A percentile compares a stretch with the other conserved stretches of the same genome.
Evolutionary conservation across 2,329 filamentous ascomycete species (phyloP).

Genomic region (Xenosphaeropsis pyriputrescens): DNA sequence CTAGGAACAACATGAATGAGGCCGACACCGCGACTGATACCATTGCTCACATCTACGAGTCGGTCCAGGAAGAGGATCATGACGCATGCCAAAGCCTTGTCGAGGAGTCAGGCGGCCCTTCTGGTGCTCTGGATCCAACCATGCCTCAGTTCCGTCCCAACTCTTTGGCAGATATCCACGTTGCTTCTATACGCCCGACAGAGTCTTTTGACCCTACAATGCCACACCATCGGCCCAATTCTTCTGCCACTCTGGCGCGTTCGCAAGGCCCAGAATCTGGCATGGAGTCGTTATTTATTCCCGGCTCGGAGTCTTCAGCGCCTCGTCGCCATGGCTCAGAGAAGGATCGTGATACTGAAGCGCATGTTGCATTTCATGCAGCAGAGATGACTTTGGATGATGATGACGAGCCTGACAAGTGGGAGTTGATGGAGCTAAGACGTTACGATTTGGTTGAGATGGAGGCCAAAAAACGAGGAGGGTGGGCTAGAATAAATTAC

Average conservation of each 20-base stretch:
- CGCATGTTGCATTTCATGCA: neutral
- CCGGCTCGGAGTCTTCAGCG: neutral
- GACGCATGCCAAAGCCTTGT: neutral
- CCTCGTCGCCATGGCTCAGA: neutral
- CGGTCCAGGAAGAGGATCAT: no score
- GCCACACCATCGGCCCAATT: constrained; percentile 10
- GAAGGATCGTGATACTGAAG: constrained; percentile 1
- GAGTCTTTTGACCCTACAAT: constrained; percentile 1
- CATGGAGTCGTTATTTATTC: neutral
- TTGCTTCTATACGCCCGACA: neutral
- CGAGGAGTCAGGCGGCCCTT: constrained; percentile 1
- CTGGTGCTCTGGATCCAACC: constrained; percentile 35
- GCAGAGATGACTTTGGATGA: neutral
- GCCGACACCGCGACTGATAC: neutral
- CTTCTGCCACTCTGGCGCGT: neutral
- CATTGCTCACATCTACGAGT: no score
- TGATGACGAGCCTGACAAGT: neutral
- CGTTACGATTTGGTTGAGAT: constrained; percentile 4
- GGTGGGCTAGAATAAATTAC: constrained; percentile 63
- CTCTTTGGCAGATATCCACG: constrained; percentile 12
- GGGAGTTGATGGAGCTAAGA: constrained; percentile 1
- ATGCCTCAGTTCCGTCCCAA: constrained; percentile 58
- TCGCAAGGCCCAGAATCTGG: neutral
- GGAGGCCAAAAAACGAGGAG: constrained; percentile 44
- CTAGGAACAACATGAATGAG: constrained; percentile 17